Evolutionary conservation across 306 rosid species (phyloP).

Genomic region (Oemleria cerasiformis): DNA sequence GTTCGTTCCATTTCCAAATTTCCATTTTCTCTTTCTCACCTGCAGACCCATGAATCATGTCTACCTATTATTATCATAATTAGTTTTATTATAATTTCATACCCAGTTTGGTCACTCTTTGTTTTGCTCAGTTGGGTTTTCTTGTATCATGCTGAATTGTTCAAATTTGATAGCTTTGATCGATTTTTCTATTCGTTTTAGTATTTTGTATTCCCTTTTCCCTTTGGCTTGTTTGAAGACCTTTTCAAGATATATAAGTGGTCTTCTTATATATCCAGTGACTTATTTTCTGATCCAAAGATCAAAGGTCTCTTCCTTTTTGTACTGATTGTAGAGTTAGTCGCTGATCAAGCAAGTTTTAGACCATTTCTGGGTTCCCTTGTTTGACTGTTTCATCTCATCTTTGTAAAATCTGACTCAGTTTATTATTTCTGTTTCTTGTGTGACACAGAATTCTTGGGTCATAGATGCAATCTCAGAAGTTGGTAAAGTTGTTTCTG

Average conservation of each 20-base stretch:
- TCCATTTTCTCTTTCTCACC: no score
- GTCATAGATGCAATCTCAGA: conserved; percentile 5
- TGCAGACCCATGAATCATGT: conserved; percentile 13
- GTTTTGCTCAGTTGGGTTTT: conserved; percentile 22
- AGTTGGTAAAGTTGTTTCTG: not conserved
- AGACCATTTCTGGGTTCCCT: conserved; percentile 14
- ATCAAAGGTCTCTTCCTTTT: conserved; percentile 7
- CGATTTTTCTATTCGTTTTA: not conserved
- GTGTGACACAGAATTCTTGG: not conserved
- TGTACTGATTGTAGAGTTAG: conserved; percentile 16
- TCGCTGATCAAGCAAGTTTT: conserved; percentile 3
- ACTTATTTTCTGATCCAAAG: conserved; percentile 18
- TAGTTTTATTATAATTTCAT: no score
- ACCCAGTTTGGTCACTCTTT: not conserved
- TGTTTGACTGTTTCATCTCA: not conserved
- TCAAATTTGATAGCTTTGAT: conserved; percentile 21
- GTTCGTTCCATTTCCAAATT: no score
- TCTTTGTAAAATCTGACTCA: not conserved
- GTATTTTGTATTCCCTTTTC: not conserved
- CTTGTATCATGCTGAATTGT: conserved; percentile 22
- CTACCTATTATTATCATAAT: not conserved
- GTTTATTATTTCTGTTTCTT: not conserved
- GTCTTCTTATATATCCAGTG: conserved; percentile 6
- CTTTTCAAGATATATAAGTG: conserved; percentile 7
- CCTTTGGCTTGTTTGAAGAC: conserved; percentile 8